Percentiles rank a stretch among this genome's conserved stretches.
These are phyloP conservation scores for Yamadazyma ubonensis DNA, from an alignment of 805 yeast genomes.

Conservation along the genomic window DNA sequence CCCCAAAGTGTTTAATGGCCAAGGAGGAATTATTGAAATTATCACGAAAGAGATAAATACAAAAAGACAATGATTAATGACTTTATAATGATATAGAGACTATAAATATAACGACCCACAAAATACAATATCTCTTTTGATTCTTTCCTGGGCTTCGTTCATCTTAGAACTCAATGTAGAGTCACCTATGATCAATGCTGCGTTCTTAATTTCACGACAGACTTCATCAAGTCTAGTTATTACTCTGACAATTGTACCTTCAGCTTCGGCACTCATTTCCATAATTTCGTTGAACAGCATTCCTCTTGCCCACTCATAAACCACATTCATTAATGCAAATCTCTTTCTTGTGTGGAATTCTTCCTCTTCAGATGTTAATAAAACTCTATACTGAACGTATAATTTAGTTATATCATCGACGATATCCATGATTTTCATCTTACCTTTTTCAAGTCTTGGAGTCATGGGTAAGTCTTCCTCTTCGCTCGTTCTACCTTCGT, in stretches of 20 bases:
- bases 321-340: constrained; percentile 89
- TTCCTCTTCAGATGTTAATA: constrained; percentile 79
- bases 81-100: not conserved
- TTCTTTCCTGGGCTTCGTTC: constrained; percentile 89
- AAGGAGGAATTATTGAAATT: constrained; percentile 29
- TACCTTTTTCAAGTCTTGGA: constrained; percentile 76
- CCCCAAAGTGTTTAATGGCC: constrained; percentile 27
- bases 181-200: constrained; percentile 93
- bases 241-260: constrained; percentile 95
- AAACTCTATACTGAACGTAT: constrained; percentile 66
- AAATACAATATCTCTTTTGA: constrained; percentile 94
- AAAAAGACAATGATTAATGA: constrained; percentile 1
- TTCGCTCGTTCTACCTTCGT: constrained; percentile 73
- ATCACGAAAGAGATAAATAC: constrained; percentile 12
- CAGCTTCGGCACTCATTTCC: constrained; percentile 84
- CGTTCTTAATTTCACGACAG: constrained; percentile 90
- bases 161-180: constrained; percentile 84
- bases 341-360: constrained; percentile 80
- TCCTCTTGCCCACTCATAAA: constrained; percentile 98
- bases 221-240: constrained; percentile 92
- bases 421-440: constrained; percentile 63
- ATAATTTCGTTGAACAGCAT: constrained; percentile 86
- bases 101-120: constrained; percentile 90
- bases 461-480: constrained; percentile 66
- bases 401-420: constrained; percentile 60